Base-by-base conservation (phyloP, 2,329 filamentous ascomycete species). In the Sporothrix euskadiensis region DNA sequence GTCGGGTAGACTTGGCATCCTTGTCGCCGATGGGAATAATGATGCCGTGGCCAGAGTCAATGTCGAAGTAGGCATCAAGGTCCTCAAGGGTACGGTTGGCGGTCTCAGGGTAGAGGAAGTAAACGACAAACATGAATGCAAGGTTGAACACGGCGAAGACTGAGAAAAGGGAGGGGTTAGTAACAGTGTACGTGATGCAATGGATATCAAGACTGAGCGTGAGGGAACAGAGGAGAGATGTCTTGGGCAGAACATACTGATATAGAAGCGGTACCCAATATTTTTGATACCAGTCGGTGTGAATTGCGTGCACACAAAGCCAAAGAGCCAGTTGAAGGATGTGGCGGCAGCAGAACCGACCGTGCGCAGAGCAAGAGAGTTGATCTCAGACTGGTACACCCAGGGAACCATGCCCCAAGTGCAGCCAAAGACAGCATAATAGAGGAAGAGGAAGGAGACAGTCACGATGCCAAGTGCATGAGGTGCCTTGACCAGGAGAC, bases 51-150 rank as follows among this genome's bases (percentile, higher is more conserved):
- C 65, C 44, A 4, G 65, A 69, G 19, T 69, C 65, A 16, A 30
- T 30, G 65, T 69, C 65, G 16, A 69, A 69, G 19, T 71, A 71
- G 32, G 69, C 69, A 22, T 71, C 69, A 10, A 71, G 52, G 19
- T 71, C 69, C 44, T 71, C 69, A 16, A 71, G 52, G 16, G 69
- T 71, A 19, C 69, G 69, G 16, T 71, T 71, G 49, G 69, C 69
- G 7, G 79, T 79, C 69, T 80, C 78, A 0, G 78, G 78, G 59
- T 79, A 79, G 4, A 79, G 72, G 63, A 78, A 79, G 70, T 78
- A 79, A 1, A 75, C 72, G 16, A 75, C 57, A 1, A 72, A 72
- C 9, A 79, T 76, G 73, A 78, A 79, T 0, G 74, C 73, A 1
- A 79, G 74, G 56, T 78, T 77, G 65, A 78, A 78, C 57, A 74